phyloP scores from a whole-genome alignment of 2,329 filamentous ascomycete species.

The Xylariaceae sp. region DNA sequence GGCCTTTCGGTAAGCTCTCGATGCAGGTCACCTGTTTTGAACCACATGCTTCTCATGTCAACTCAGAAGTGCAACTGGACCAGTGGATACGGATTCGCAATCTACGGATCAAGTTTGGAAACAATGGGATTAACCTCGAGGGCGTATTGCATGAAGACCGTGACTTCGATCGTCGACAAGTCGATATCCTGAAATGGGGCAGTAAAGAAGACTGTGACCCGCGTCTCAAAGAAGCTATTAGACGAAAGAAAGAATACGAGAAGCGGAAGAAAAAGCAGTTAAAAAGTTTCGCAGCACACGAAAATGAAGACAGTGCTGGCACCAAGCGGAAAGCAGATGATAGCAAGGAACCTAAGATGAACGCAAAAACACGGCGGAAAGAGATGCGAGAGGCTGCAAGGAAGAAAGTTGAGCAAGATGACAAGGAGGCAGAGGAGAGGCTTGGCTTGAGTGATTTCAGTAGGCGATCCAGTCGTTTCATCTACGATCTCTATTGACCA shows the following conservation, averaged over 20 bases:
- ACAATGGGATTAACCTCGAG: constrained; percentile 66
- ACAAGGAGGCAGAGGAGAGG: constrained; percentile 38
- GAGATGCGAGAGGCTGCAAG: constrained; percentile 37
- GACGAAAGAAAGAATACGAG: constrained; percentile 71
- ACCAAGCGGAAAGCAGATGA: constrained; percentile 33
- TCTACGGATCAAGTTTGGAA: constrained; percentile 69
- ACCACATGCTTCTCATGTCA: constrained; percentile 68
- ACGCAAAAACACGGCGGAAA: constrained; percentile 38
- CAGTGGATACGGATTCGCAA: constrained; percentile 74
- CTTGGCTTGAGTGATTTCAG: constrained; percentile 45
- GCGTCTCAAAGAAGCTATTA: constrained; percentile 63
- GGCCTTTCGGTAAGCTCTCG: constrained; percentile 75
- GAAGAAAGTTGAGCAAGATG: constrained; percentile 38
- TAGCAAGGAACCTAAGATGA: constrained; percentile 26
- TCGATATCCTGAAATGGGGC: constrained; percentile 57
- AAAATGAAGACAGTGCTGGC: constrained; percentile 7
- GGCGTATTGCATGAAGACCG: constrained; percentile 72
- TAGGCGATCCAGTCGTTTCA: background rate
- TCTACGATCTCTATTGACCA: constrained; percentile 27
- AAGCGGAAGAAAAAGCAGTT: constrained; percentile 43
- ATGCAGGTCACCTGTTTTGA: constrained; percentile 76
- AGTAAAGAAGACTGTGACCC: constrained; percentile 53
- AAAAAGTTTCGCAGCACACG: constrained; percentile 28
- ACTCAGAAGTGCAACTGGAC: constrained; percentile 60
- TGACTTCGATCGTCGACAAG: constrained; percentile 56